A percentile compares a stretch with the other conserved stretches of the same genome.
Conservation (phyloP, 257 asterid genomes). For the Paraleonurus japonicus region DNA sequence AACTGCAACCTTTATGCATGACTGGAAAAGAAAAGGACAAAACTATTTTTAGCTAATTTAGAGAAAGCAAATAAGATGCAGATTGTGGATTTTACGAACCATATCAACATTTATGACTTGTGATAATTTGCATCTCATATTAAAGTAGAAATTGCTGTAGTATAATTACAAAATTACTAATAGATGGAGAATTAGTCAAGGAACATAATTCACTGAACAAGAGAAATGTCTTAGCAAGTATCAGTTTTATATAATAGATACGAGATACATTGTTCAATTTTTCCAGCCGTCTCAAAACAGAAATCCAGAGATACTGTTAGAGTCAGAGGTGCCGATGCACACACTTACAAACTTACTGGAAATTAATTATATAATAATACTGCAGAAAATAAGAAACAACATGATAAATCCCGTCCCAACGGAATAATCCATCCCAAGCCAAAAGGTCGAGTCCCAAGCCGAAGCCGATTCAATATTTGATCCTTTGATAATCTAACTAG, state of each 20-base stretch:
- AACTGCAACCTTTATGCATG: slow-evolving; percentile 89
- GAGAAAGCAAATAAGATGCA: slow-evolving; percentile 1
- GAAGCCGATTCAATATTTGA: too few species aligned
- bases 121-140: background rate
- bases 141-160: background rate
- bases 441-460: too few species aligned
- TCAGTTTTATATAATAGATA: background rate
- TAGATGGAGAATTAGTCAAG: background rate
- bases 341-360: too few species aligned
- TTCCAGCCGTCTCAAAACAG: too few species aligned
- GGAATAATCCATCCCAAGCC: too few species aligned
- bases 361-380: too few species aligned
- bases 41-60: background rate
- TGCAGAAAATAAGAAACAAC: too few species aligned
- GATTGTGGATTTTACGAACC: background rate
- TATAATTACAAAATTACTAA: background rate
- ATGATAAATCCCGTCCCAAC: too few species aligned
- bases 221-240: background rate
- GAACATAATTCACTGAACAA: background rate
- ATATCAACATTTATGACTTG: background rate
- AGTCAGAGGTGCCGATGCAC: too few species aligned
- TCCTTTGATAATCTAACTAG: too few species aligned
- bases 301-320: too few species aligned
- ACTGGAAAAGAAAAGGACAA: slow-evolving; percentile 41
- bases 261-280: background rate